Conservation (phyloP, 1,284 basidiomycete species). For the Farysia itapuensis region DNA sequence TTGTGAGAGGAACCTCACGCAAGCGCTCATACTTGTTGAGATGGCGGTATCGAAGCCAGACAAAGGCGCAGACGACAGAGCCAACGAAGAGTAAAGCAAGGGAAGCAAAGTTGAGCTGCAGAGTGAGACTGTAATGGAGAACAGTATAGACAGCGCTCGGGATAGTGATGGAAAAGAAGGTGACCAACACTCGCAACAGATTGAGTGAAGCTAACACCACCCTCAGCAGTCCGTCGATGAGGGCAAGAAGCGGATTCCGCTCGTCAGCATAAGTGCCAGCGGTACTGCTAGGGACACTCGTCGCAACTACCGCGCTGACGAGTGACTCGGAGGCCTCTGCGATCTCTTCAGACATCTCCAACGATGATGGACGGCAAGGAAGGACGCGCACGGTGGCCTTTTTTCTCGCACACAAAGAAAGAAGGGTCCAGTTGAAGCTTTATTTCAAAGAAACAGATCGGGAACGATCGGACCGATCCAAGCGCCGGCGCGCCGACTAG, state of each 20-base stretch:
- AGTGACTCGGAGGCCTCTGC: no score
- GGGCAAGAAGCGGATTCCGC: conserved; percentile 28
- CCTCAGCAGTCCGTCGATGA: conserved; percentile 43
- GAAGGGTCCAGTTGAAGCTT: no score
- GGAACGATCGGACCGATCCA: no score
- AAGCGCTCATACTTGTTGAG: conserved; percentile 56
- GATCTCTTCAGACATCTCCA: no score
- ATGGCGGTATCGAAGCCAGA: conserved; percentile 61
- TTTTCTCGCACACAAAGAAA: no score
- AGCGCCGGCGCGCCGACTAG: no score
- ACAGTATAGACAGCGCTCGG: conserved; percentile 50
- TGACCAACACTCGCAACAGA: conserved; percentile 40
- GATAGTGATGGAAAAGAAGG: conserved; percentile 52
- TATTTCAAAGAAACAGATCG: no score
- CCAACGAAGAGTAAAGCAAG: conserved; percentile 46
- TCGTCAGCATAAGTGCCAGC: conserved; percentile 15
- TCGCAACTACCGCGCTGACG: no score
- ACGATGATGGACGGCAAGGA: no score
- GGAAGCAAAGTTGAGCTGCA: conserved; percentile 56
- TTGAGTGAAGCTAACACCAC: conserved; percentile 49
- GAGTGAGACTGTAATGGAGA: conserved; percentile 55
- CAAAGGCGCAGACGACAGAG: conserved; percentile 32
- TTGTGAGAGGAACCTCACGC: conserved; percentile 54
- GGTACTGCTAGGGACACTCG: no score
- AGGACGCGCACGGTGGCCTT: no score